Conservation (phyloP, 164 flowering plant genomes). For the Tetrastigma voinierianum region DNA sequence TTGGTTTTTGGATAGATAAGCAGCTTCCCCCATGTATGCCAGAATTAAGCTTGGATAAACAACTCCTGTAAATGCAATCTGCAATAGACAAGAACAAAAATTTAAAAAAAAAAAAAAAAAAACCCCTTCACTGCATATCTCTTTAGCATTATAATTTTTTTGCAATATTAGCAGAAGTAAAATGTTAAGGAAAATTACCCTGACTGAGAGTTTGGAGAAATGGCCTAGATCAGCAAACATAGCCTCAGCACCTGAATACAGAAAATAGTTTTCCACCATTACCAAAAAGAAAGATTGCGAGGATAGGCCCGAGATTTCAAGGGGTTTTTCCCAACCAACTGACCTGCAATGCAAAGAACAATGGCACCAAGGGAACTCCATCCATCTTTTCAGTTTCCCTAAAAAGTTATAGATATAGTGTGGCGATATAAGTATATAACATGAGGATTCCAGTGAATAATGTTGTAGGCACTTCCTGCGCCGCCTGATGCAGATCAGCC, state of each 20-base stretch:
- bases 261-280: background rate
- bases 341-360: constrained; percentile 64
- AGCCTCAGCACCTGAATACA: constrained; percentile 65
- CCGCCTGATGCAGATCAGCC: constrained; percentile 66
- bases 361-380: constrained; percentile 68
- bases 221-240: constrained; percentile 88
- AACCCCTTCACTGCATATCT: too few species aligned
- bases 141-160: too few species aligned
- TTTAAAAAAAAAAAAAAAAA: too few species aligned
- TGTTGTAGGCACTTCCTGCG: constrained; percentile 62
- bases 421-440: constrained; percentile 58
- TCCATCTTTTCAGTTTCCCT: constrained; percentile 36
- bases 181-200: constrained; percentile 28
- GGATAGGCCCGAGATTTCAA: too few species aligned
- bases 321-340: background rate
- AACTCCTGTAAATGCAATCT: background rate
- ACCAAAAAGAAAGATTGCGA: background rate
- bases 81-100: background rate
- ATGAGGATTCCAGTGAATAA: constrained; percentile 47
- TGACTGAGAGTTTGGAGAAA: constrained; percentile 52
- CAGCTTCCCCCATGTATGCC: constrained; percentile 4
- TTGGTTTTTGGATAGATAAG: background rate
- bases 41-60: background rate
- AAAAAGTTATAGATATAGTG: constrained; percentile 46
- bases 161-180: too few species aligned